These are phyloP conservation scores for Candida golubevii DNA, from an alignment of 805 yeast species.

Conservation along the genomic window DNA sequence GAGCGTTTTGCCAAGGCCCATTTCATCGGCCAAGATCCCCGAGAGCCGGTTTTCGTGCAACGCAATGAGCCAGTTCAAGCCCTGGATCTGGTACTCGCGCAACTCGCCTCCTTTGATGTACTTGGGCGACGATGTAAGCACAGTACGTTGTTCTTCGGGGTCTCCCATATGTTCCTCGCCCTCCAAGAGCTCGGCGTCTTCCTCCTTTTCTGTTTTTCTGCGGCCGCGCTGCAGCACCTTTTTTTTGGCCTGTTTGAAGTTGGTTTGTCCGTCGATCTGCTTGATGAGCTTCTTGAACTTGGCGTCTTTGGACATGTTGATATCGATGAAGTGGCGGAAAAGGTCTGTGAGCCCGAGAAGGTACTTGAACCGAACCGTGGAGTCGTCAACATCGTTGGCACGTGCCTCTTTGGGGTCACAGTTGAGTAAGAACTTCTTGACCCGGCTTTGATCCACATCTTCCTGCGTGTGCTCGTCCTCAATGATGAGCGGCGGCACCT, in stretches of 20 bases:
- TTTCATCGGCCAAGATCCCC: slow-evolving; percentile 95
- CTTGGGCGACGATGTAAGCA: slow-evolving; percentile 82
- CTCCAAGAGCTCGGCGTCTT: slow-evolving; percentile 84
- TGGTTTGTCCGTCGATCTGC: slow-evolving; percentile 49
- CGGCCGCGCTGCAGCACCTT: slow-evolving; percentile 43
- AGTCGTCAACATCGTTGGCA: slow-evolving; percentile 50
- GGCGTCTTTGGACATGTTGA: slow-evolving; percentile 75
- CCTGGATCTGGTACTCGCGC: slow-evolving; percentile 91
- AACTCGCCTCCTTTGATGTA: slow-evolving; percentile 66
- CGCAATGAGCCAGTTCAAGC: slow-evolving; percentile 90
- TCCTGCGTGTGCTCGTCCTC: background rate
- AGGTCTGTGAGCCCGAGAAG: slow-evolving; percentile 77
- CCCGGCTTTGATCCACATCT: background rate
- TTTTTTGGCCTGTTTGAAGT: slow-evolving; percentile 29
- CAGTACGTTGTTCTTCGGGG: slow-evolving; percentile 49
- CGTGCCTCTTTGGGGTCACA: slow-evolving; percentile 56
- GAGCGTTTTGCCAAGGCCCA: slow-evolving; percentile 96
- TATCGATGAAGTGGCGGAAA: slow-evolving; percentile 82
- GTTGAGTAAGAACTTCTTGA: slow-evolving; percentile 11
- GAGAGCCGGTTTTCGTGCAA: slow-evolving; percentile 83
- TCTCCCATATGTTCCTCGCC: slow-evolving; percentile 68
- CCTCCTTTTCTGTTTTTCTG: slow-evolving; percentile 91
- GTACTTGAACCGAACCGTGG: slow-evolving; percentile 76
- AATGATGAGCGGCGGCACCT: background rate
- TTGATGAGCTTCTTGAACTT: slow-evolving; percentile 57